These are phyloP conservation scores for Liquidambar formosana DNA, from an alignment of 164 flowering plant genomes.

Conservation along the genomic window DNA sequence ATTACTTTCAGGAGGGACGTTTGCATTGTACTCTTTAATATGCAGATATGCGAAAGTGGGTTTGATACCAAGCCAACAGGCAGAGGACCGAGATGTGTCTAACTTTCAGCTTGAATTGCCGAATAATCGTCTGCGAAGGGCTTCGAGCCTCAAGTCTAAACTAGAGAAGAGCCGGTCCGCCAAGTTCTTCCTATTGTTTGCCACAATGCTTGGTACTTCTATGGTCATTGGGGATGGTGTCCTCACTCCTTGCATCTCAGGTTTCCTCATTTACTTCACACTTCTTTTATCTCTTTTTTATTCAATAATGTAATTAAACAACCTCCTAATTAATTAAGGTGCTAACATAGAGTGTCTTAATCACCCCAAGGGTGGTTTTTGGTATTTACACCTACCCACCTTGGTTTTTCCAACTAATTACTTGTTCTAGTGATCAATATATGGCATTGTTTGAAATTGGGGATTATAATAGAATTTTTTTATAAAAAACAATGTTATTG, in stretches of 20 bases:
- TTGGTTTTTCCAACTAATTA: too few species aligned
- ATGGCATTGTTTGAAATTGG: too few species aligned
- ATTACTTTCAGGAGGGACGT: conserved; percentile 66
- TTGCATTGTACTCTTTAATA: conserved; percentile 60
- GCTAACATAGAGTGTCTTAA: too few species aligned
- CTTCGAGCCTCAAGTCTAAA: conserved; percentile 29
- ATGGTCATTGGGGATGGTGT: conserved; percentile 61
- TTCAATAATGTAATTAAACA: too few species aligned
- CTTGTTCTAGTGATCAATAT: too few species aligned
- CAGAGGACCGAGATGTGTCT: conserved; percentile 50
- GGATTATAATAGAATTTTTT: too few species aligned
- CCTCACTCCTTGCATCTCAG: conserved; percentile 58
- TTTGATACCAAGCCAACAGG: conserved; percentile 49
- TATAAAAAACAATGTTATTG: too few species aligned
- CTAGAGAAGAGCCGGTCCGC: conserved; percentile 40
- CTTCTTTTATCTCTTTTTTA: too few species aligned
- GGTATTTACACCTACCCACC: too few species aligned
- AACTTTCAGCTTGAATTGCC: conserved; percentile 44
- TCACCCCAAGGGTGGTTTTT: too few species aligned
- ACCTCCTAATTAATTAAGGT: too few species aligned
- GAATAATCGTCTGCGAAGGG: conserved; percentile 21
- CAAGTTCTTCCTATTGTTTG: conserved; percentile 37
- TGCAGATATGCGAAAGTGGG: conserved; percentile 62
- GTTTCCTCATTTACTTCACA: too few species aligned
- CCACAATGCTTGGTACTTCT: conserved; percentile 58